Evolutionary conservation across 371 early-diverging fungal species (phyloP).

Genomic region (Parasitella parasitica): DNA sequence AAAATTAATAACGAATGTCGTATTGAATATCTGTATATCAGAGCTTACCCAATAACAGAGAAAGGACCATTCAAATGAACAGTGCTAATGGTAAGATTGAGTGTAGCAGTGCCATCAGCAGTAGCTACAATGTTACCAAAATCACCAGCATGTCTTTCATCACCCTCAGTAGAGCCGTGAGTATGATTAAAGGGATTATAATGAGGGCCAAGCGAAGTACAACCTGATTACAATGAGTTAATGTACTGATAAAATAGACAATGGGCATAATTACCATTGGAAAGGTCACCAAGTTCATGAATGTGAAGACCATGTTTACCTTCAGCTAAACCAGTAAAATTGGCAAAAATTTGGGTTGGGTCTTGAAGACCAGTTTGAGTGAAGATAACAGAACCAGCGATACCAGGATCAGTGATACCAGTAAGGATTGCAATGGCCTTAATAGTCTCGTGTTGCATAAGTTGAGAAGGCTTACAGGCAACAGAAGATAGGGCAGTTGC

Average conservation of each 20-base stretch:
- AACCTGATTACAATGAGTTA: constrained; percentile 38
- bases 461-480: neutral
- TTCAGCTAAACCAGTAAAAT: constrained; percentile 64
- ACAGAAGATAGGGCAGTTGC: neutral
- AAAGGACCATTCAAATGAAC: constrained; percentile 70
- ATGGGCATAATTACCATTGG: constrained; percentile 48
- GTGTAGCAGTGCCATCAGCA: constrained; percentile 52
- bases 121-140: constrained; percentile 78
- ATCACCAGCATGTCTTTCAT: constrained; percentile 83
- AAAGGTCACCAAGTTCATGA: constrained; percentile 77
- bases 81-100: constrained; percentile 52
- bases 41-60: constrained; percentile 69
- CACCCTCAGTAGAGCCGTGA: constrained; percentile 76
- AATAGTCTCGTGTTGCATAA: constrained; percentile 1
- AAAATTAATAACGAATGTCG: neutral
- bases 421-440: constrained; percentile 72
- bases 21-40: no score
- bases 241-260: neutral
- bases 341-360: constrained; percentile 57
- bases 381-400: constrained; percentile 72
- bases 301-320: constrained; percentile 90
- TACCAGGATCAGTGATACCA: constrained; percentile 32
- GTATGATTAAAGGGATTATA: constrained; percentile 75
- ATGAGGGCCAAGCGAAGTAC: constrained; percentile 75
- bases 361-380: constrained; percentile 58